Base-by-base conservation (phyloP, 768 basidiomycete genomes). In the Rhodotorula diobovata region DNA sequence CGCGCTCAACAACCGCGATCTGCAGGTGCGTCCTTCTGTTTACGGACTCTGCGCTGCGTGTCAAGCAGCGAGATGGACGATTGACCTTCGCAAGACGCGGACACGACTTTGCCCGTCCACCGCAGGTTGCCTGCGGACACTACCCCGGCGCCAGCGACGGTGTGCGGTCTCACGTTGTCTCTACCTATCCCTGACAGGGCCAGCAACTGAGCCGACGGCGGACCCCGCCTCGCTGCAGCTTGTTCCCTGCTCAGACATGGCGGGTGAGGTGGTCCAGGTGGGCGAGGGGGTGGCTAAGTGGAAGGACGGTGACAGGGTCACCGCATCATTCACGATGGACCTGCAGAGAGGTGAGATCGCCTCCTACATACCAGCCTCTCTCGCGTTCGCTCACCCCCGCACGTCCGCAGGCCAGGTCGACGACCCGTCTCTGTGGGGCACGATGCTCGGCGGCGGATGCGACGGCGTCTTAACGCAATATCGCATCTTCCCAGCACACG, bases 401-500 rank as follows among this genome's bases (percentile, higher is more conserved):
- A n/a, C n/a, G n/a, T n/a, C n/a, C n/a, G 12, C 58, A 30, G 58
- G 58, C 14, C 39, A 59, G 14, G 14, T 59, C 30, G 58, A 59
- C 41, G 58, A 59, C 30, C 28, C 58, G 28, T 8, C 58, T 7
- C 15, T 59, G 15, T 59, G 43, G 18, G 41, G 28, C 10, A 45
- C 14, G 25, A 30, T 55, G 30, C 66, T 73, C 43, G 75, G 75
- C 21, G 71, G 55, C 1, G 62, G 61, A 4, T 58, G 62, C 23
- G 63, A 75, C 54, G 76, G 74, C 28, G 84, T 86, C 2, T 76
- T 88, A 68, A 84, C 84, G 2, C 82, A 87, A 45, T 63, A 65
- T 55, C 41, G 55, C 37, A 10, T 65, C 55, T 57, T 87, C 68
- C 83, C 83, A 15, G 82, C 53, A 14, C 35, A 67, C 41, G 68